These are phyloP conservation scores for Penicillium angulare DNA, from an alignment of 495 filamentous ascomycete genomes.

Conservation along the genomic window DNA sequence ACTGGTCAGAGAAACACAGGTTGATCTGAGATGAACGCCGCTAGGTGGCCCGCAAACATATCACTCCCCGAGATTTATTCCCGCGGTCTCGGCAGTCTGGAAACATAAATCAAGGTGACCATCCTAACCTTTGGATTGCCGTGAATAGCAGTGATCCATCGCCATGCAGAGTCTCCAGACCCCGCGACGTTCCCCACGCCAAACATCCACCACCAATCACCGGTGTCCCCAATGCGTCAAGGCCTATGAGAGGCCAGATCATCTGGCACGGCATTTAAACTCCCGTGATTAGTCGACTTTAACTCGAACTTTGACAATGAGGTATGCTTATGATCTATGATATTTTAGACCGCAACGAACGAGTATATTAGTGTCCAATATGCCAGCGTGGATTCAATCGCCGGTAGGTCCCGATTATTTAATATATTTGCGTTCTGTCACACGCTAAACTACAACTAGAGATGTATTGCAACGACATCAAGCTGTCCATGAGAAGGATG, in stretches of 20 bases:
- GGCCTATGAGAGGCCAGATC: constrained; percentile 26
- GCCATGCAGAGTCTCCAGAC: constrained; percentile 11
- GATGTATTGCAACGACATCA: constrained; percentile 28
- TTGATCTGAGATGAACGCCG: not conserved
- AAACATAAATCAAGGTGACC: too few species aligned
- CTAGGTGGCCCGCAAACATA: constrained; percentile 3
- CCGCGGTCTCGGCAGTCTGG: too few species aligned
- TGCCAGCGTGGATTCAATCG: constrained; percentile 26
- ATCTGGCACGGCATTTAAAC: constrained; percentile 30
- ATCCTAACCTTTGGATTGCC: too few species aligned
- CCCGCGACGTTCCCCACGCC: constrained; percentile 16
- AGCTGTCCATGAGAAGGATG: constrained; percentile 20
- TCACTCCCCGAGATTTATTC: not conserved
- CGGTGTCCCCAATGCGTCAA: constrained; percentile 25
- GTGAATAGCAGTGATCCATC: too few species aligned
- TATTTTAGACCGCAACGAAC: constrained; percentile 19
- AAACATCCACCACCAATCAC: constrained; percentile 6
- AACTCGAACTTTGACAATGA: not conserved
- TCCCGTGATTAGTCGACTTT: constrained; percentile 17
- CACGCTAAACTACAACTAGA: not conserved
- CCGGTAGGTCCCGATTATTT: constrained; percentile 5
- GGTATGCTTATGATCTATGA: not conserved
- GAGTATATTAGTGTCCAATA: constrained; percentile 19
- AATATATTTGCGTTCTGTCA: too few species aligned
- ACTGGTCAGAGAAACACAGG: not conserved